Conservation (phyloP, 768 basidiomycete species). For the Chalciporus chontae region DNA sequence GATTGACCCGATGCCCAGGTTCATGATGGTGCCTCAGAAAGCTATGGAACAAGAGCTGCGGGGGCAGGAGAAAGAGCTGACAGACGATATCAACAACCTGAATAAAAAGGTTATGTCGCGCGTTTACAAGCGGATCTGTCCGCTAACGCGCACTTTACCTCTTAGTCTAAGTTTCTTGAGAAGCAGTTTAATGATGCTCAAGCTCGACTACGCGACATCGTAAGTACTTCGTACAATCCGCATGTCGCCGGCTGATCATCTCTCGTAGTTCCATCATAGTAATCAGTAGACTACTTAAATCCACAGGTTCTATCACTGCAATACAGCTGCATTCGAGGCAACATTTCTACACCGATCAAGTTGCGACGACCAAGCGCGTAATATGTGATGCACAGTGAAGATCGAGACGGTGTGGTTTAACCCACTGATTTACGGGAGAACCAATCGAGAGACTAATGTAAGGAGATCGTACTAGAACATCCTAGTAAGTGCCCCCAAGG, state of each 20-base stretch:
- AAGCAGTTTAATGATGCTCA: conserved; percentile 93
- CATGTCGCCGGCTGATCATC: conserved; percentile 5
- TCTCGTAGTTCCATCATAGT: conserved; percentile 29
- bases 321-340: conserved; percentile 6
- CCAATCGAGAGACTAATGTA: background rate
- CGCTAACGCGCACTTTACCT: background rate
- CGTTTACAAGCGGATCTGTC: background rate
- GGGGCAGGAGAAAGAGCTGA: conserved; percentile 73
- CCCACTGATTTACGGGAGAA: background rate
- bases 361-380: background rate
- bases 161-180: conserved; percentile 84
- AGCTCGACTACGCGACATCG: conserved; percentile 80
- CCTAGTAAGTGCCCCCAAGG: background rate
- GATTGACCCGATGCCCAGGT: conserved; percentile 49
- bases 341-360: background rate
- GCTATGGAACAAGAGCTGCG: conserved; percentile 77
- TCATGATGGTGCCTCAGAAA: conserved; percentile 79
- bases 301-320: background rate
- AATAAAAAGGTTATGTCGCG: conserved; percentile 72
- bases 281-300: conserved; percentile 15
- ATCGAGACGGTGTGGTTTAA: conserved; percentile 1
- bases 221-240: conserved; percentile 32
- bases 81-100: conserved; percentile 77
- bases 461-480: background rate
- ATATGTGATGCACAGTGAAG: background rate